A percentile compares a stretch with the other conserved stretches of the same genome.
phyloP scores from a whole-genome alignment of 805 yeast genomes.

The Saturnispora galanensis region DNA sequence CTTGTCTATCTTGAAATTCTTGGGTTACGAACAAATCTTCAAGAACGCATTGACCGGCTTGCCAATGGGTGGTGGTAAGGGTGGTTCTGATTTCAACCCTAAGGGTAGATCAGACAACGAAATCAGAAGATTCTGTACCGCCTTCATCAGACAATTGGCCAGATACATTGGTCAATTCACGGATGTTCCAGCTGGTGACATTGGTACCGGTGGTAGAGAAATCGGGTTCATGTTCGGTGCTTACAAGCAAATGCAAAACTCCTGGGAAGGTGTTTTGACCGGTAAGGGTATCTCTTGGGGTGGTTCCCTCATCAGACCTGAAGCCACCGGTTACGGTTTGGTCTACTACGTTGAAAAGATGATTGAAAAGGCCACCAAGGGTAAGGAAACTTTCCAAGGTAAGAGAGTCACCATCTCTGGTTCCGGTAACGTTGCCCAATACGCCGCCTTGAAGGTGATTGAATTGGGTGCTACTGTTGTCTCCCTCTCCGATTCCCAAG shows the following conservation, averaged over 20 bases:
- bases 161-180: slow-evolving; percentile 96
- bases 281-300: slow-evolving; percentile 99
- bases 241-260: slow-evolving; percentile 82
- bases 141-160: slow-evolving; percentile 92
- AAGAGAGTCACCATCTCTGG: slow-evolving; percentile 96
- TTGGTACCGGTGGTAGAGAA: slow-evolving; percentile 97
- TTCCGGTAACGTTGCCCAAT: slow-evolving; percentile 98
- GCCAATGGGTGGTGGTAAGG: slow-evolving; percentile 99
- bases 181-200: slow-evolving; percentile 99
- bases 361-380: slow-evolving; percentile 87
- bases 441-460: slow-evolving; percentile 93
- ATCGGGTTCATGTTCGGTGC: slow-evolving; percentile 95
- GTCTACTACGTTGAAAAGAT: slow-evolving; percentile 96
- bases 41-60: slow-evolving; percentile 96
- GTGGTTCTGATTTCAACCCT: slow-evolving; percentile 97
- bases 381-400: slow-evolving; percentile 84
- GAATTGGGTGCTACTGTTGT: slow-evolving; percentile 95
- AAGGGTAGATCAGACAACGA: slow-evolving; percentile 89
- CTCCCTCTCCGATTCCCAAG: slow-evolving; percentile 91
- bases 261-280: slow-evolving; percentile 94
- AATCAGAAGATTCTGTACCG: slow-evolving; percentile 92
- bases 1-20: slow-evolving; percentile 86
- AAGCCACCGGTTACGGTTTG: slow-evolving; percentile 98
- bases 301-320: slow-evolving; percentile 98
- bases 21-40: slow-evolving; percentile 97